Base-by-base conservation (phyloP, 805 yeast species). In the Starmerella geochares region DNA sequence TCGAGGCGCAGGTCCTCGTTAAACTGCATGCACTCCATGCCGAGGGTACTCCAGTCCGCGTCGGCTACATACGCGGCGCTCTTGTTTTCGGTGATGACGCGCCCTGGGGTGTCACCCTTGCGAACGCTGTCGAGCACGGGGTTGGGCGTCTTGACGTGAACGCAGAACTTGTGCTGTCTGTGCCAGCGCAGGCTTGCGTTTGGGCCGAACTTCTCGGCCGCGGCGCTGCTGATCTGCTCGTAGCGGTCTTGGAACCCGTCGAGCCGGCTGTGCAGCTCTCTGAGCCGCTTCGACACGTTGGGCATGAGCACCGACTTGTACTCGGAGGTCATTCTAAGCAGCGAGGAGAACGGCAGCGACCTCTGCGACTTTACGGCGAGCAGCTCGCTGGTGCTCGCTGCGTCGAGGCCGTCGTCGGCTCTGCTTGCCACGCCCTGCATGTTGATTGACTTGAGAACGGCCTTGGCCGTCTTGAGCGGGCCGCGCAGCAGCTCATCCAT, bases 1-100 rank as follows among this genome's bases (percentile, higher is more conserved):
- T 77, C 79, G 1, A 58, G 58, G 13, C 69, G 67, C 3, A 86
- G 82, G 21, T 67, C 64, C 3, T 69, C 66, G n/a, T 69, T 68
- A 3, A 73, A 61, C 1, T 66, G 60, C 20, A 76, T 76, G 14
- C 81, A 64, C 4, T 63, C 60, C 5, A 66, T 60, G 0, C 83
- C 83, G 24, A 85, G 68, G 0, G 67, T 57, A 0, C 71, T 63
- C 79, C 87, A 80, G 61, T 75, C 58, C 1, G 25, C 27, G 25
- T 68, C 65, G 0, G 72, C 65, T 19, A 80, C 61, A 66, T 75
- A 70, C 3, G 75, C 60, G 0, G 79, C 64, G 17, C 71, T 67
- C 7, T 68, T 65, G 19, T 76, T 72, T 43, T 71, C 63, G 14
- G 65, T 64, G n/a, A 71, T 46, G 49, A 69, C 54, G 57, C 70